These are phyloP conservation scores for Nothopassalora personata DNA, from an alignment of 2,329 filamentous ascomycete genomes.

Conservation along the genomic window DNA sequence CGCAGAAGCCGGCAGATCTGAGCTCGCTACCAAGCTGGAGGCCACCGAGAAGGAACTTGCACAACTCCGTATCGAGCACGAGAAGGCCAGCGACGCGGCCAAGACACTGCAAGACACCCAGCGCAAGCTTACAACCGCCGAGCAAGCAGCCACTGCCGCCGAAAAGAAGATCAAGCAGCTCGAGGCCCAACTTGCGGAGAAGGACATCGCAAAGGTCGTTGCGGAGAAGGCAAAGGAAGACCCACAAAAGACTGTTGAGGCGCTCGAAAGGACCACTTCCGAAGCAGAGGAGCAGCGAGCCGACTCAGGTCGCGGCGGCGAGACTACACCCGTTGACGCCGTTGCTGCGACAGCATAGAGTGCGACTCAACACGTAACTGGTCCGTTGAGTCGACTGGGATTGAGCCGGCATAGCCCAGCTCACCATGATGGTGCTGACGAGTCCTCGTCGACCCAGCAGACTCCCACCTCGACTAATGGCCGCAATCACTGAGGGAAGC, in stretches of 20 bases:
- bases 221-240: background rate
- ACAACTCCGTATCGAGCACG: background rate
- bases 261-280: background rate
- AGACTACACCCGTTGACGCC: background rate
- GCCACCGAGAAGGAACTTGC: constrained; percentile 1
- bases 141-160: background rate
- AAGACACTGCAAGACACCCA: background rate
- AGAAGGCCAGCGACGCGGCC: background rate
- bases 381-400: background rate
- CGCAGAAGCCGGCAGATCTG: background rate
- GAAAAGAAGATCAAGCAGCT: constrained; percentile 1
- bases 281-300: background rate
- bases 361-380: background rate
- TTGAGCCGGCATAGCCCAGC: background rate
- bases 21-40: background rate
- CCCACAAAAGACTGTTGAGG: background rate
- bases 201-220: background rate
- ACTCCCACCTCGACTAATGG: background rate
- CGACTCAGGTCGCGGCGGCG: background rate
- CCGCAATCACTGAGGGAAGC: background rate
- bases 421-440: background rate
- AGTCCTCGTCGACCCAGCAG: background rate
- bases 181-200: background rate
- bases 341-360: background rate
- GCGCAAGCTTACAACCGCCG: background rate